Percentiles rank a stretch among this genome's conserved stretches.
phyloP scores from a whole-genome alignment of 1,284 basidiomycete genomes.

The Chondrostereum purpureum region DNA sequence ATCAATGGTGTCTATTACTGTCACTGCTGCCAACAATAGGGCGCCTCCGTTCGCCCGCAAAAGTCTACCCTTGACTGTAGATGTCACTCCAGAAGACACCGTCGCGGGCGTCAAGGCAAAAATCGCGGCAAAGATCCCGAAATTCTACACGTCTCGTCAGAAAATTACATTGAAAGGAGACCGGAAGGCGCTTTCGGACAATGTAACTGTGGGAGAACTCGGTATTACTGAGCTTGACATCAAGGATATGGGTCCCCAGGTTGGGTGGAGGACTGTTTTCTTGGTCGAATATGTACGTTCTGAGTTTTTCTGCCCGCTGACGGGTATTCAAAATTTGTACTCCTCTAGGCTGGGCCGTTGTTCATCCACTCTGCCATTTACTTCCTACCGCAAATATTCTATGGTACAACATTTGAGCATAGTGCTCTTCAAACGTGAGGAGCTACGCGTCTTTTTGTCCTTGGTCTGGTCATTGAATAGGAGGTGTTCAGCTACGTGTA shows the following conservation, averaged over 20 bases:
- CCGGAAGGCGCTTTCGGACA: constrained; percentile 57
- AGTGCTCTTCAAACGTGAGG: constrained; percentile 81
- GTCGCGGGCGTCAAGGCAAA: constrained; percentile 56
- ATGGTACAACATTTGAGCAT: constrained; percentile 62
- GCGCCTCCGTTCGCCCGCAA: constrained; percentile 37
- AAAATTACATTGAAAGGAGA: constrained; percentile 62
- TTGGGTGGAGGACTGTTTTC: constrained; percentile 83
- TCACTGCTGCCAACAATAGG: constrained; percentile 40
- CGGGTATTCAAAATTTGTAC: constrained; percentile 9
- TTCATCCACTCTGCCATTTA: constrained; percentile 89
- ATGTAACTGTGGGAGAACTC: constrained; percentile 50
- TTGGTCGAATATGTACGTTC: constrained; percentile 83
- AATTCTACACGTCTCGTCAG: constrained; percentile 69
- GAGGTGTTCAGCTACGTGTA: constrained; percentile 64
- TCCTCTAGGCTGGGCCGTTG: constrained; percentile 73
- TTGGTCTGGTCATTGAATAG: background rate
- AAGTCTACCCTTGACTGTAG: constrained; percentile 50
- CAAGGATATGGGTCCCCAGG: constrained; percentile 87
- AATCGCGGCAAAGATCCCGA: constrained; percentile 50
- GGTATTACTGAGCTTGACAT: constrained; percentile 61
- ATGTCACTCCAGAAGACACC: constrained; percentile 46
- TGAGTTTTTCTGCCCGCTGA: background rate
- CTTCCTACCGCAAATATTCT: constrained; percentile 62
- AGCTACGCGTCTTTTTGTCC: constrained; percentile 18
- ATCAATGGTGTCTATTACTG: constrained; percentile 55